Conservation (phyloP, 192 early-diverging fungal species). For the Jimgerdemannia flammicorona region DNA sequence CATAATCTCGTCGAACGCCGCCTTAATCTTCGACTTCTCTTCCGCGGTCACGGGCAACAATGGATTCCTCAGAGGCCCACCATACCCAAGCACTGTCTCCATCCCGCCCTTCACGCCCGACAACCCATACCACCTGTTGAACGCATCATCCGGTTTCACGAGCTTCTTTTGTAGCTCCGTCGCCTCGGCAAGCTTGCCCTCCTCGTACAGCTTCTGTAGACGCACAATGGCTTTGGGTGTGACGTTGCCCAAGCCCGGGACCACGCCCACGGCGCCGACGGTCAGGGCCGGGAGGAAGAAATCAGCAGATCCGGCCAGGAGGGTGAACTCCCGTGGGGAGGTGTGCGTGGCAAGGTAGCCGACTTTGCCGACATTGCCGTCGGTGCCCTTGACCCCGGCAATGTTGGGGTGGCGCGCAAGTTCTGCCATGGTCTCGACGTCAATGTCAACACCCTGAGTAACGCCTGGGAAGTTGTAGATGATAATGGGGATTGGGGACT, state of each 20-base stretch:
- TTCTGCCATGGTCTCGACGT: conserved; percentile 7
- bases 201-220: conserved; percentile 17
- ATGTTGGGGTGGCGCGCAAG: conserved; percentile 29
- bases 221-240: conserved; percentile 19
- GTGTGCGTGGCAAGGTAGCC: conserved; percentile 24
- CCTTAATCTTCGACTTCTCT: conserved; percentile 1
- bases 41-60: conserved; percentile 10
- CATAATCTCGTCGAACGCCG: neutral
- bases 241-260: conserved; percentile 27
- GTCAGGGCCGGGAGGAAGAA: conserved; percentile 30
- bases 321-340: conserved; percentile 21
- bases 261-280: conserved; percentile 24
- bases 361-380: conserved; percentile 38
- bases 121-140: conserved; percentile 28
- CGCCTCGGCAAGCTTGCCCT: conserved; percentile 25
- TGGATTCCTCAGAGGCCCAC: conserved; percentile 16
- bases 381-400: conserved; percentile 32
- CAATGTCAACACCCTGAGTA: conserved; percentile 30
- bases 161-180: conserved; percentile 22
- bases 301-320: conserved; percentile 32
- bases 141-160: conserved; percentile 26
- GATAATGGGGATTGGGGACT: conserved; percentile 31
- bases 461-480: conserved; percentile 39
- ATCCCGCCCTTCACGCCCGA: conserved; percentile 29
- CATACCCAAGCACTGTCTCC: conserved; percentile 20